Conservation (phyloP, 148 eudicot genomes). For the Arbutus unedo region DNA sequence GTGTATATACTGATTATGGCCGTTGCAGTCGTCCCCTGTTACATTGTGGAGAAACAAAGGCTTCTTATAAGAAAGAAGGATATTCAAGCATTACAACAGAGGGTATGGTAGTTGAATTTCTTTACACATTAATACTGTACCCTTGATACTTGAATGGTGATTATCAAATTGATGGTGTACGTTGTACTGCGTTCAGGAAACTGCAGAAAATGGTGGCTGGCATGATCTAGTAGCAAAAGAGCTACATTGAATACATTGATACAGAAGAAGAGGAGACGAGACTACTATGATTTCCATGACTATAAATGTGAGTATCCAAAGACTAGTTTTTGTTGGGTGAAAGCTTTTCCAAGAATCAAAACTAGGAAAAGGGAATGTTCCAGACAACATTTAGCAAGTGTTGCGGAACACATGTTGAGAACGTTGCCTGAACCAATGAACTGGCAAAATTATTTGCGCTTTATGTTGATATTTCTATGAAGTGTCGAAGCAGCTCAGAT, state of each 20-base stretch:
- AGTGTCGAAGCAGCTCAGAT: too few species aligned
- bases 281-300: slow-evolving; percentile 99
- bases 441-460: too few species aligned
- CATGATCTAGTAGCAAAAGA: slow-evolving; percentile 80
- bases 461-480: too few species aligned
- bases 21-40: slow-evolving; percentile 97
- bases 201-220: too few species aligned
- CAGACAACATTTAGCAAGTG: neutral
- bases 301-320: slow-evolving; percentile 63
- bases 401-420: neutral
- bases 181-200: too few species aligned
- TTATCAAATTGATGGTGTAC: neutral
- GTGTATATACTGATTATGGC: slow-evolving; percentile 95
- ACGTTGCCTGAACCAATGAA: neutral
- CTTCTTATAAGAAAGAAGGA: slow-evolving; percentile 82
- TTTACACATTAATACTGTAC: neutral
- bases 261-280: slow-evolving; percentile 99
- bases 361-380: neutral
- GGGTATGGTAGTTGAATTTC: slow-evolving; percentile 40
- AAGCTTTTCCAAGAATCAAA: neutral
- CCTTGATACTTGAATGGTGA: slow-evolving; percentile 4
- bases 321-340: slow-evolving; percentile 59
- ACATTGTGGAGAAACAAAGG: slow-evolving; percentile 90
- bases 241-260: slow-evolving; percentile 88
- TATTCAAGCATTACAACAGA: slow-evolving; percentile 58